Evolutionary conservation across 169 alveolate species (phyloP).

Genomic region (Babesia ovata): DNA sequence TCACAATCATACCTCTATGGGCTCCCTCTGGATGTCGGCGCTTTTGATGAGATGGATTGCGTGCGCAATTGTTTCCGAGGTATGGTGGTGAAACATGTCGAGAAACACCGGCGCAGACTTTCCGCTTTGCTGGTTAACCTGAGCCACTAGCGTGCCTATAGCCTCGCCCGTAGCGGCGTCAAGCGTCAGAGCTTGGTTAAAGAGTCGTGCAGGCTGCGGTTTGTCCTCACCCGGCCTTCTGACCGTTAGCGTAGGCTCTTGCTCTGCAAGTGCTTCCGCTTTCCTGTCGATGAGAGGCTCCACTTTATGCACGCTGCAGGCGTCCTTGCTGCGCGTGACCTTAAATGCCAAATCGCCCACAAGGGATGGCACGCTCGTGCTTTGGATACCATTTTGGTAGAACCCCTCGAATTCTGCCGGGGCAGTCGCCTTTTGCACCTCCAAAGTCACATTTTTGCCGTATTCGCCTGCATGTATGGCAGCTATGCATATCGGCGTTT

Average conservation of each 20-base stretch:
- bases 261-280: not conserved
- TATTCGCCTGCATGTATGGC: slow-evolving; percentile 85
- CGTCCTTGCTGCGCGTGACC: slow-evolving; percentile 62
- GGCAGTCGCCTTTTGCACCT: slow-evolving; percentile 73
- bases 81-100: slow-evolving; percentile 54
- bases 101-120: slow-evolving; percentile 65
- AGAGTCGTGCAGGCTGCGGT: not conserved
- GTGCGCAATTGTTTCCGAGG: slow-evolving; percentile 40
- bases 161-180: slow-evolving; percentile 68
- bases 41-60: slow-evolving; percentile 55
- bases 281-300: not conserved
- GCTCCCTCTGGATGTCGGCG: slow-evolving; percentile 61
- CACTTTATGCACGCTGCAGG: slow-evolving; percentile 65
- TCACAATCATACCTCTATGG: slow-evolving; percentile 32
- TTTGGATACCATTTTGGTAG: slow-evolving; percentile 78
- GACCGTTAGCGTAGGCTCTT: not conserved
- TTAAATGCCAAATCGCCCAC: slow-evolving; percentile 72
- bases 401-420: slow-evolving; percentile 79
- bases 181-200: slow-evolving; percentile 19
- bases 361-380: slow-evolving; percentile 72
- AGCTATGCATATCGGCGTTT: slow-evolving; percentile 84
- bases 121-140: slow-evolving; percentile 50
- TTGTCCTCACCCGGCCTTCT: not conserved
- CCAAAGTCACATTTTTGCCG: slow-evolving; percentile 62
- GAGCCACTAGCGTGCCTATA: slow-evolving; percentile 42